Percentiles rank a stretch among this genome's conserved stretches.
Evolutionary conservation across 306 rosid species (phyloP).

Genomic region (Rosa lucieae): DNA sequence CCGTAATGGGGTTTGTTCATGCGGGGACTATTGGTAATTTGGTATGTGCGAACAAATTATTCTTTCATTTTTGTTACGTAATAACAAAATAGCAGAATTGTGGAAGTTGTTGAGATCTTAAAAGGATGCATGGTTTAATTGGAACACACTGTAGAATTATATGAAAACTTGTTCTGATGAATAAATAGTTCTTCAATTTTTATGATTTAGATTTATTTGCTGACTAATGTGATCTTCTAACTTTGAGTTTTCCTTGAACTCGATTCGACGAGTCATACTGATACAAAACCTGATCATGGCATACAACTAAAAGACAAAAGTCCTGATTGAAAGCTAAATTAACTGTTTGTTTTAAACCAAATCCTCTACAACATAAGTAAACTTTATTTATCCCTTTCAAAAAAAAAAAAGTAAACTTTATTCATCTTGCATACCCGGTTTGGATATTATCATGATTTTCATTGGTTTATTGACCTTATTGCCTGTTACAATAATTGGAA

Average conservation of each 20-base stretch:
- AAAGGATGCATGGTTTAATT: constrained; percentile 2
- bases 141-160: neutral
- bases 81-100: constrained; percentile 6
- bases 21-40: no score
- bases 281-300: neutral
- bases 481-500: neutral
- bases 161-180: neutral
- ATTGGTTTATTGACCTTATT: no score
- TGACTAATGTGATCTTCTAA: no score
- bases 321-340: neutral
- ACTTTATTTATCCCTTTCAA: neutral
- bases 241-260: neutral
- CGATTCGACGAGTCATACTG: neutral
- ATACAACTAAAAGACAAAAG: neutral
- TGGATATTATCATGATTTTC: neutral
- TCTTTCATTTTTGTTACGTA: no score
- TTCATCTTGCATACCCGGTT: neutral
- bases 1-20: no score
- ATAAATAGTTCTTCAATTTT: neutral
- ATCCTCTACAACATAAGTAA: neutral
- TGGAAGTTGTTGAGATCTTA: constrained; percentile 14
- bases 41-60: no score
- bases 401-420: neutral
- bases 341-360: neutral
- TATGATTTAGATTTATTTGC: neutral